phyloP scores from a whole-genome alignment of 2,329 filamentous ascomycete genomes.

The Scedosporium minutisporum region DNA sequence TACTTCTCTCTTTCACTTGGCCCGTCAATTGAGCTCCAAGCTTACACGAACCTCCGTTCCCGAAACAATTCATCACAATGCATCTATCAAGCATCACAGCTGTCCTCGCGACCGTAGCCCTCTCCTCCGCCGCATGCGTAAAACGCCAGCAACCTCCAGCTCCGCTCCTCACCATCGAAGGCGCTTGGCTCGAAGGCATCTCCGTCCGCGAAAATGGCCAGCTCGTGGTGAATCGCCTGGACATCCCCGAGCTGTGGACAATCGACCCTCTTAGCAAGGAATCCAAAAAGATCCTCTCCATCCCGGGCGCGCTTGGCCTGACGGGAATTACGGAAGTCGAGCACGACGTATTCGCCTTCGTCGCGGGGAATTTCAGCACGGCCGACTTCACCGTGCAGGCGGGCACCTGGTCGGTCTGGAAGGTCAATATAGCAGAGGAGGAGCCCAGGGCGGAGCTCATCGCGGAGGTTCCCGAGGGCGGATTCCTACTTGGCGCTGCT shows the following conservation, averaged over 20 bases:
- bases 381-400: constrained; percentile 5
- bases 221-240: constrained; percentile 11
- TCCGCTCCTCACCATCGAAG: neutral
- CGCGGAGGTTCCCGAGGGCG: constrained; percentile 8
- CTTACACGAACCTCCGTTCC: too few relatives aligned
- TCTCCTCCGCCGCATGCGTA: neutral
- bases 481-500: constrained; percentile 15
- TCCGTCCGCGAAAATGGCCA: constrained; percentile 13
- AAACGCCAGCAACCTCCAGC: neutral
- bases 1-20: too few relatives aligned
- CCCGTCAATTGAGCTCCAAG: too few relatives aligned
- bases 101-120: neutral
- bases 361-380: constrained; percentile 10
- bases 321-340: constrained; percentile 13
- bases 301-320: constrained; percentile 8
- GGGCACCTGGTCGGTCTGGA: constrained; percentile 10
- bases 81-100: neutral
- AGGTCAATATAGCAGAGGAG: constrained; percentile 9
- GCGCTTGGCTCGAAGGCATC: constrained; percentile 13
- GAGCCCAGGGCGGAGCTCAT: neutral
- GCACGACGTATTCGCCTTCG: constrained; percentile 13
- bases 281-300: constrained; percentile 7
- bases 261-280: constrained; percentile 7
- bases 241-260: constrained; percentile 11
- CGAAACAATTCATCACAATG: neutral